These are phyloP conservation scores for Cladobotryum mycophilum DNA, from an alignment of 2,329 filamentous ascomycete genomes.

Conservation along the genomic window DNA sequence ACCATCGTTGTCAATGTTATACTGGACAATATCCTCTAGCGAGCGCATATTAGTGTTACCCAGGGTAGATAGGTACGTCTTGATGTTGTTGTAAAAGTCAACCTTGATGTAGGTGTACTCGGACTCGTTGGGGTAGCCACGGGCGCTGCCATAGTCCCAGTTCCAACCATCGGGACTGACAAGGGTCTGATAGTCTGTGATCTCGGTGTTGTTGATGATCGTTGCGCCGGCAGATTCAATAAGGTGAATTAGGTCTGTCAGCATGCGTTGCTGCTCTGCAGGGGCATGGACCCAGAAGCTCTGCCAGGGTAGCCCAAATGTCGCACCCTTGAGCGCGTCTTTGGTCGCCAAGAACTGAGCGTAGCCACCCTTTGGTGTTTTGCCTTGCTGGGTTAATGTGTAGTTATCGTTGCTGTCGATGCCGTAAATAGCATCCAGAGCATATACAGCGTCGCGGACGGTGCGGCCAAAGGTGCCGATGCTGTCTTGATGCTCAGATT, in stretches of 20 bases:
- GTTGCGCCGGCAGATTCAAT: constrained; percentile 58
- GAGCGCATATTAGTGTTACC: constrained; percentile 53
- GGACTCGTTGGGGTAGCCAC: constrained; percentile 63
- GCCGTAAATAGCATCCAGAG: constrained; percentile 63
- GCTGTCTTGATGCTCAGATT: constrained; percentile 60
- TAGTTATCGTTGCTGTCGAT: constrained; percentile 59
- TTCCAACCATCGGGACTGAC: constrained; percentile 65
- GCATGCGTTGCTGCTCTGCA: constrained; percentile 45
- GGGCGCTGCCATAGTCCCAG: constrained; percentile 60
- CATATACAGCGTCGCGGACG: constrained; percentile 61
- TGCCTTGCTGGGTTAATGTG: constrained; percentile 50
- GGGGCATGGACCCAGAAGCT: constrained; percentile 62
- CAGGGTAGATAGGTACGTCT: constrained; percentile 56
- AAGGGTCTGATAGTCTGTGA: constrained; percentile 55
- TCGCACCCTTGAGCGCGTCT: constrained; percentile 50
- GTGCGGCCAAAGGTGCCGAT: constrained; percentile 63
- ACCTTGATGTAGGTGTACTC: constrained; percentile 69
- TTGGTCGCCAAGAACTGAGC: constrained; percentile 48
- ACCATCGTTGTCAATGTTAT: constrained; percentile 57
- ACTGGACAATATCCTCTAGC: constrained; percentile 60
- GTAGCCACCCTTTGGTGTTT: constrained; percentile 52
- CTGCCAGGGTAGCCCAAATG: constrained; percentile 66
- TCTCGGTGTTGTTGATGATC: constrained; percentile 63
- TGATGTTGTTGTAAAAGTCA: constrained; percentile 60
- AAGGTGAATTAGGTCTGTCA: constrained; percentile 42